Percentiles rank a stretch among this genome's conserved stretches.
These are phyloP conservation scores for Ailanthus altissimus DNA, from an alignment of 345 rosid genomes.

Conservation along the genomic window DNA sequence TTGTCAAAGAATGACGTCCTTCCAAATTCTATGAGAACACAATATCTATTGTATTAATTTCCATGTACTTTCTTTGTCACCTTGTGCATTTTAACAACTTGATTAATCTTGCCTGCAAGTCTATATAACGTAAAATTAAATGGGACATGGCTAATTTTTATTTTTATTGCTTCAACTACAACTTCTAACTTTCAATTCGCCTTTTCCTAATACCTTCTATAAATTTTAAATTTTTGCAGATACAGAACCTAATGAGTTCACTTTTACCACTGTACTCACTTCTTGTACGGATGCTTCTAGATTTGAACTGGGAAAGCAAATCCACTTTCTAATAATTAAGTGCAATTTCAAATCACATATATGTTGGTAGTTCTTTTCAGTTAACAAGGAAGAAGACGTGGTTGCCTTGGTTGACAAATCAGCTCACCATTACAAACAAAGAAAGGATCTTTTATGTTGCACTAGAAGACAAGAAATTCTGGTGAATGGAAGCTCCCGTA, in stretches of 20 bases:
- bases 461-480: no score
- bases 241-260: slow-evolving; percentile 73
- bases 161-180: neutral
- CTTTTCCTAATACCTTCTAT: slow-evolving; percentile 22
- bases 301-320: slow-evolving; percentile 64
- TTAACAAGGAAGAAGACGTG: no score
- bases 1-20: neutral
- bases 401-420: no score
- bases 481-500: no score
- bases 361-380: no score
- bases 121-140: neutral
- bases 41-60: neutral
- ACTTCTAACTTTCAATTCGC: neutral
- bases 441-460: no score
- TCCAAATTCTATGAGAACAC: neutral
- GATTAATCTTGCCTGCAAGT: neutral
- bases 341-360: slow-evolving; percentile 57
- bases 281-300: slow-evolving; percentile 61
- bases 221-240: slow-evolving; percentile 39
- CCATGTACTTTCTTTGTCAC: neutral
- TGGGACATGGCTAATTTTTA: neutral
- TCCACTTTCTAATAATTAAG: slow-evolving; percentile 67
- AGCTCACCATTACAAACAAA: no score
- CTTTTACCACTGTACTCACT: slow-evolving; percentile 69
- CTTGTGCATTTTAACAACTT: neutral